Evolutionary conservation across 1,139 yeast species (phyloP).

Genomic region (Groenewaldozyma auringiensis): DNA sequence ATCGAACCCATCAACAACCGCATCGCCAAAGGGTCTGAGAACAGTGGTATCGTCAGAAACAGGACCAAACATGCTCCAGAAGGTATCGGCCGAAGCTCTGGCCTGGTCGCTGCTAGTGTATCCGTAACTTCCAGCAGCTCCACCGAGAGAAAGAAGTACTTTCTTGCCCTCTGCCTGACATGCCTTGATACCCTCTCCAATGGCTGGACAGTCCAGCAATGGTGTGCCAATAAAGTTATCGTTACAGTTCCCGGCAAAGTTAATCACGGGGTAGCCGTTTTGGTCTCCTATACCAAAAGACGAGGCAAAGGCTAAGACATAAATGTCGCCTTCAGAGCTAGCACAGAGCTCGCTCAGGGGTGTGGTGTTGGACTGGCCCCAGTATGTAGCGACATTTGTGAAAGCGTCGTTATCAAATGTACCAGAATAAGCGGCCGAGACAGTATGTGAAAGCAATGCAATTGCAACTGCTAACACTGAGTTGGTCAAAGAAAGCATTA

Average conservation of each 20-base stretch:
- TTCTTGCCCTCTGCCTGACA: slow-evolving; percentile 71
- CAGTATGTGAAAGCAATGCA: background rate
- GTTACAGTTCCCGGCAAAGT: slow-evolving; percentile 59
- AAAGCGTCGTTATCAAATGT: background rate
- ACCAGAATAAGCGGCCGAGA: background rate
- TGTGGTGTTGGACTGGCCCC: slow-evolving; percentile 83
- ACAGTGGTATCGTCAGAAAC: slow-evolving; percentile 63
- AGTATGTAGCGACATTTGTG: slow-evolving; percentile 61
- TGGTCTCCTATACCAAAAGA: slow-evolving; percentile 50
- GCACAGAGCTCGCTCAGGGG: slow-evolving; percentile 61
- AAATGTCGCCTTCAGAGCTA: slow-evolving; percentile 61
- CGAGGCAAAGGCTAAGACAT: slow-evolving; percentile 61
- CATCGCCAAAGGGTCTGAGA: slow-evolving; percentile 67
- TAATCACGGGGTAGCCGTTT: slow-evolving; percentile 38
- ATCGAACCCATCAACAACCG: slow-evolving; percentile 63
- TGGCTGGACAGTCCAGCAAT: slow-evolving; percentile 46
- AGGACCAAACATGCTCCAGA: slow-evolving; percentile 84
- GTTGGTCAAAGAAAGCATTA: too few relatives aligned
- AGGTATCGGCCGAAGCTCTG: slow-evolving; percentile 55
- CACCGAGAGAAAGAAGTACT: slow-evolving; percentile 71
- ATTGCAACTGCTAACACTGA: too few relatives aligned
- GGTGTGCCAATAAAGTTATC: slow-evolving; percentile 45
- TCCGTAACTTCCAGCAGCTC: slow-evolving; percentile 60
- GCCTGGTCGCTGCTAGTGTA: slow-evolving; percentile 58
- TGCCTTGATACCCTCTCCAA: slow-evolving; percentile 60